Evolutionary conservation across 768 basidiomycete species (phyloP).

Genomic region (Lentinula raphanica): DNA sequence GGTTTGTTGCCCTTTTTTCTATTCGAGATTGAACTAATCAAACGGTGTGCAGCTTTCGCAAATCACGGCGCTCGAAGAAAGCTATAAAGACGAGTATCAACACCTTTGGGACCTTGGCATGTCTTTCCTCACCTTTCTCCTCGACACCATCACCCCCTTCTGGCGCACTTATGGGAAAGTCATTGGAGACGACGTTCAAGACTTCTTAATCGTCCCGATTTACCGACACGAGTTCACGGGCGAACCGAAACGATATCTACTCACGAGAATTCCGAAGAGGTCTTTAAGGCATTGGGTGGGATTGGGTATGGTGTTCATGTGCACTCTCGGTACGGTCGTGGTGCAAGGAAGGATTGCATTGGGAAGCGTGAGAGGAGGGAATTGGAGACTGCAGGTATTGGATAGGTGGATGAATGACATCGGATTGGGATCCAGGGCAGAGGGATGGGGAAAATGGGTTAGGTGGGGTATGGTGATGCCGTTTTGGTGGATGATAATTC

Average conservation of each 20-base stretch:
- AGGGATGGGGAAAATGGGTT: slow-evolving; percentile 63
- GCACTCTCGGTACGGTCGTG: slow-evolving; percentile 42
- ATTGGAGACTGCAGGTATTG: slow-evolving; percentile 48
- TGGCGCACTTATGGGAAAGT: slow-evolving; percentile 79
- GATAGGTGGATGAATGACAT: slow-evolving; percentile 46
- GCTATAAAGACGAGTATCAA: slow-evolving; percentile 74
- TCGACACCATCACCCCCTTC: slow-evolving; percentile 74
- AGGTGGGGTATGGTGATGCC: slow-evolving; percentile 48
- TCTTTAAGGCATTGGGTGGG: slow-evolving; percentile 67
- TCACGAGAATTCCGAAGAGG: slow-evolving; percentile 53
- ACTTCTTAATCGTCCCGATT: slow-evolving; percentile 77
- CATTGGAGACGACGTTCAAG: slow-evolving; percentile 75
- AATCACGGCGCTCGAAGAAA: slow-evolving; percentile 69
- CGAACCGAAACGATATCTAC: slow-evolving; percentile 61
- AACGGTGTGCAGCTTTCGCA: slow-evolving; percentile 55
- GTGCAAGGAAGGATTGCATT: slow-evolving; percentile 58
- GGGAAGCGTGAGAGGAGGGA: slow-evolving; percentile 43
- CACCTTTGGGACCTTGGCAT: slow-evolving; percentile 79
- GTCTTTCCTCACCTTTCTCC: slow-evolving; percentile 68
- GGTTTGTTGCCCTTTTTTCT: slow-evolving; percentile 31
- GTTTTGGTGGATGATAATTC: slow-evolving; percentile 63
- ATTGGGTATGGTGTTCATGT: slow-evolving; percentile 45
- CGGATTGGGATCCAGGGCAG: slow-evolving; percentile 53
- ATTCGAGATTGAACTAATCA: neutral
- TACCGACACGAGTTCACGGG: slow-evolving; percentile 85